These are phyloP conservation scores for Diutina neorugosa DNA, from an alignment of 1,139 yeast genomes.

Conservation along the genomic window DNA sequence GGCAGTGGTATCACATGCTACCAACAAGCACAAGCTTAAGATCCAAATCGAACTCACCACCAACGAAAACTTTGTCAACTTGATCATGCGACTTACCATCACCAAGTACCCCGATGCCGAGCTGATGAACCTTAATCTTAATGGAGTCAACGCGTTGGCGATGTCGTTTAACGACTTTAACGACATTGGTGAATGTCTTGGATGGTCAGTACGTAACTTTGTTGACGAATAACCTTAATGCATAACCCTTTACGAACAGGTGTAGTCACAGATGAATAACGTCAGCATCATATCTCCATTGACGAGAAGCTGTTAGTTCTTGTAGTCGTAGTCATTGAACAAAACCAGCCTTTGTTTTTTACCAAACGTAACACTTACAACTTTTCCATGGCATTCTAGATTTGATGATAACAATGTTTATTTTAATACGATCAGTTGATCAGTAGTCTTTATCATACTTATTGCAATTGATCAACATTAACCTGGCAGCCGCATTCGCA, in stretches of 20 bases:
- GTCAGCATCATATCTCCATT: no score
- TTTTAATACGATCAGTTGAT: no score
- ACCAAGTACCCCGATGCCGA: conserved; percentile 19
- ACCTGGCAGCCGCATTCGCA: neutral
- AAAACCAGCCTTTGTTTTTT: no score
- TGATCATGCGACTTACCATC: conserved; percentile 21
- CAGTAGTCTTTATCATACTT: no score
- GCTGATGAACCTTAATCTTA: conserved; percentile 18
- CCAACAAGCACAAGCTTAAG: conserved; percentile 13
- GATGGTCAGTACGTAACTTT: conserved; percentile 42
- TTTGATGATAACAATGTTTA: no score
- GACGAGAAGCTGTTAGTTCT: no score
- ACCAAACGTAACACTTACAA: no score
- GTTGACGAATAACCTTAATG: neutral
- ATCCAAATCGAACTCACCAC: conserved; percentile 24
- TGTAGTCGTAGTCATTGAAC: no score
- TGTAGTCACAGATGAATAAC: no score
- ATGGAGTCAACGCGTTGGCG: conserved; percentile 29
- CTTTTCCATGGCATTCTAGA: no score
- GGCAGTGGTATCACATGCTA: conserved; percentile 10
- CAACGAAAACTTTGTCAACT: conserved; percentile 29
- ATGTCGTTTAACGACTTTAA: conserved; percentile 44
- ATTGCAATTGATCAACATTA: no score
- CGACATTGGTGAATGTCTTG: conserved; percentile 55
- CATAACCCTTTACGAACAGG: no score